Evolutionary conservation across 2,329 filamentous ascomycete genomes (phyloP).

Genomic region (Colletotrichum cordylinicola): DNA sequence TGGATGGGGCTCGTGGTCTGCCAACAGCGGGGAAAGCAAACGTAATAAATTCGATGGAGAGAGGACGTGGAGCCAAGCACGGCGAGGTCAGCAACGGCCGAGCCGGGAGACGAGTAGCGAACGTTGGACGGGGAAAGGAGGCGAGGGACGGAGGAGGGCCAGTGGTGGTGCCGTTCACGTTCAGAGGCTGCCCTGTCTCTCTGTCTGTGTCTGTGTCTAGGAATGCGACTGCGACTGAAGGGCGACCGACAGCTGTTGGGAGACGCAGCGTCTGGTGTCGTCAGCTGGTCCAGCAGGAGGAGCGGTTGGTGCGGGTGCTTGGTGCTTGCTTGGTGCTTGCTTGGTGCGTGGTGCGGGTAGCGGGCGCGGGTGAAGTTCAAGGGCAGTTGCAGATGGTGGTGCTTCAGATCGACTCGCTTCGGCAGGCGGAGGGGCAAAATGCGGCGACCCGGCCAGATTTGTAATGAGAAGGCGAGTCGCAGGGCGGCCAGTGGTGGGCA

Average conservation of each 20-base stretch:
- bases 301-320: not conserved
- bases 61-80: not conserved
- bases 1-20: not conserved
- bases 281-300: not conserved
- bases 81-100: not conserved
- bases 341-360: not conserved
- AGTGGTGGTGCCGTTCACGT: not conserved
- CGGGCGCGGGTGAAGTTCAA: not conserved
- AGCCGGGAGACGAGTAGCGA: not conserved
- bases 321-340: not conserved
- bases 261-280: not conserved
- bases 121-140: not conserved
- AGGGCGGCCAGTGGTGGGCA: not conserved
- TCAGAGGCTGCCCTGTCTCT: not conserved
- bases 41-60: slow-evolving; percentile 4
- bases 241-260: not conserved
- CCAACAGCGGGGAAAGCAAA: not conserved
- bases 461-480: slow-evolving; percentile 5
- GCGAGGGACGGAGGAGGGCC: not conserved
- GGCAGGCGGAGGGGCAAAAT: slow-evolving; percentile 13
- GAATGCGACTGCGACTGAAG: not conserved
- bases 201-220: not conserved
- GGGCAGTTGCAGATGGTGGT: not conserved
- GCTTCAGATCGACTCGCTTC: slow-evolving; percentile 4
- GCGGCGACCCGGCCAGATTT: slow-evolving; percentile 15